Percentiles rank a stretch among this genome's conserved stretches.
Conservation (phyloP, 2,329 filamentous ascomycete species). For the Hymenoscyphus linearis region DNA sequence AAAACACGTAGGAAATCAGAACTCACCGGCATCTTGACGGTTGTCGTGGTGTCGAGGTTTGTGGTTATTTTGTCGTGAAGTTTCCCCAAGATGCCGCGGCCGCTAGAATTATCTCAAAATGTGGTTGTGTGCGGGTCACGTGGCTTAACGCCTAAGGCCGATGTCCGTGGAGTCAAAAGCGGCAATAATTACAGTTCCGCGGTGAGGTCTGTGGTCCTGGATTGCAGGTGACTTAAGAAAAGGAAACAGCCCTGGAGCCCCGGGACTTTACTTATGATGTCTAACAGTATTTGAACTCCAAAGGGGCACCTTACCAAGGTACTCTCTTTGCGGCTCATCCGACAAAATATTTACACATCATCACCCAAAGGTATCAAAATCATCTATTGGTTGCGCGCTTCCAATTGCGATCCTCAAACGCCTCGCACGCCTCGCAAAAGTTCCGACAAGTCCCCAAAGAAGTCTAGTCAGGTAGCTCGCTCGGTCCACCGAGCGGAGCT, state of each 20-base stretch:
- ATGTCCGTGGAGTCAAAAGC: background rate
- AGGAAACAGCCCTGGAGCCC: no score
- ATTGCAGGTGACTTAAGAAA: background rate
- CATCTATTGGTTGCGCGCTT: no score
- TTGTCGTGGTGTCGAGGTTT: constrained; percentile 32
- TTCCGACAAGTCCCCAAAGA: background rate
- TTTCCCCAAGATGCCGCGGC: background rate
- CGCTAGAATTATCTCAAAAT: background rate
- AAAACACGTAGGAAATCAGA: constrained; percentile 15
- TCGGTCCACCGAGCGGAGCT: background rate
- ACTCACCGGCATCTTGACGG: constrained; percentile 51
- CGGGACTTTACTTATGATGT: no score
- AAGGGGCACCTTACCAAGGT: no score
- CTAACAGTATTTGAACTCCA: no score
- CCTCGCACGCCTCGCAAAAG: no score
- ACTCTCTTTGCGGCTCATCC: no score
- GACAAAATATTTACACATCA: no score
- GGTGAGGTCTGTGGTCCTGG: background rate
- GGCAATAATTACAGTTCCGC: background rate
- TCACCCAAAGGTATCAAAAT: no score
- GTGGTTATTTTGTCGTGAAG: constrained; percentile 10
- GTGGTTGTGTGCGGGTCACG: background rate
- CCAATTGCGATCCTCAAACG: no score
- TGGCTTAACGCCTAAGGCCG: background rate
- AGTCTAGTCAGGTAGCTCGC: background rate